Evolutionary conservation across 2,329 filamentous ascomycete genomes (phyloP).

Genomic region (Colletotrichum sp.): DNA sequence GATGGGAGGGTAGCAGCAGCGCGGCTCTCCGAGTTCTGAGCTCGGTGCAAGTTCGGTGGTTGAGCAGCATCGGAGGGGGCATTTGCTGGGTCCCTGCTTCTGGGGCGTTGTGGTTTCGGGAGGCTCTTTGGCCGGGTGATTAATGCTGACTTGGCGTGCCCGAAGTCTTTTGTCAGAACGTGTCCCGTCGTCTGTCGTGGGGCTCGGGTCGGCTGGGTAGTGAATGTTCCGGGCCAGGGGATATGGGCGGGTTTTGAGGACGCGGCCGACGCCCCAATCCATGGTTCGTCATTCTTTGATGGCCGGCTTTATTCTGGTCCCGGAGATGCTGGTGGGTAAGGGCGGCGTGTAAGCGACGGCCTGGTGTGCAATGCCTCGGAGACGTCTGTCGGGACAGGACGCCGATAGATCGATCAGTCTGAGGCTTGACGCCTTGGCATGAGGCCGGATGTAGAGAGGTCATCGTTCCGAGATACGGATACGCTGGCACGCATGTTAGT

Average conservation of each 20-base stretch:
- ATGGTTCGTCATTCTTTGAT: background rate
- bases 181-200: background rate
- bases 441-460: background rate
- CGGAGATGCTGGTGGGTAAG: background rate
- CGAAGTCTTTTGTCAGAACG: background rate
- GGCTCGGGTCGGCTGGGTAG: background rate
- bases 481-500: background rate
- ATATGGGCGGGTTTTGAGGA: background rate
- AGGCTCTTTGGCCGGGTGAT: background rate
- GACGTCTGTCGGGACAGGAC: background rate
- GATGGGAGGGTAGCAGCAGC: background rate
- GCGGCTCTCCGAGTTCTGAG: background rate
- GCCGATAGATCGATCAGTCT: background rate
- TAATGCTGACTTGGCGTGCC: background rate
- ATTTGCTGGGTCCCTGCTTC: background rate
- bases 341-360: background rate
- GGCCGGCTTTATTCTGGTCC: background rate
- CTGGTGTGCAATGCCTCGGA: background rate
- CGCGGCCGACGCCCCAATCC: background rate
- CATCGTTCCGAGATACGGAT: background rate
- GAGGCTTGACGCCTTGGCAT: background rate
- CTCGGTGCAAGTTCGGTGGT: background rate
- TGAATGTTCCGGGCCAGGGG: background rate
- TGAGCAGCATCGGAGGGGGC: background rate
- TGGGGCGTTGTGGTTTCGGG: background rate